Conservation (phyloP, 2,329 filamentous ascomycete species). For the Exophiala oligosperma region DNA sequence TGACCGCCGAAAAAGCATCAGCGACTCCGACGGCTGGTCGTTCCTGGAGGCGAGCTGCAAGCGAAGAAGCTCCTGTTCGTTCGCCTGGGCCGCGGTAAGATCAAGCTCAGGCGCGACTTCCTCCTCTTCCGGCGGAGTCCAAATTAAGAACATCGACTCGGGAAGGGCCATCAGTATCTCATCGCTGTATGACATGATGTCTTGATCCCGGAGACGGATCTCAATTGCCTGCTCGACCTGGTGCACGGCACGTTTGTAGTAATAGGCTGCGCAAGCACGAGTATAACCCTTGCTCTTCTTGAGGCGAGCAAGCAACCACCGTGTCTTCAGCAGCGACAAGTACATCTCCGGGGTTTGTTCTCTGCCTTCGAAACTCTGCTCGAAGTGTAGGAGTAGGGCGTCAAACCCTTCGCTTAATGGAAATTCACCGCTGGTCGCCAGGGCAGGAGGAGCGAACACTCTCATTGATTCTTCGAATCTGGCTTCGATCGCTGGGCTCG, state of each 20-base stretch:
- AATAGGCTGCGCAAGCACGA: conserved; percentile 2
- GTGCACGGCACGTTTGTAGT: conserved; percentile 6
- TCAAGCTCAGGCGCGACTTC: conserved; percentile 1
- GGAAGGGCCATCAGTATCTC: background rate
- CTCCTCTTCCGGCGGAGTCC: conserved; percentile 1
- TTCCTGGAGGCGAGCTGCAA: conserved; percentile 1
- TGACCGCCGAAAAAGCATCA: conserved; percentile 5
- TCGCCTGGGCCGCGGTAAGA: background rate
- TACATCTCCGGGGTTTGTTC: conserved; percentile 9
- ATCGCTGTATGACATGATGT: conserved; percentile 7
- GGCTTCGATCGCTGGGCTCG: background rate
- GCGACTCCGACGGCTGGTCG: background rate
- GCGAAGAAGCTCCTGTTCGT: conserved; percentile 5
- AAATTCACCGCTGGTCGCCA: background rate
- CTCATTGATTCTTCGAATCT: conserved; percentile 1
- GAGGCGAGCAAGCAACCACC: conserved; percentile 4
- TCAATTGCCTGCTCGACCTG: conserved; percentile 8
- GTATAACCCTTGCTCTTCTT: conserved; percentile 1
- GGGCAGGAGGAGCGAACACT: background rate
- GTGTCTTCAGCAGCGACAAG: conserved; percentile 4
- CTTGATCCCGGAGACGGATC: background rate
- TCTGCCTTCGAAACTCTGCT: background rate
- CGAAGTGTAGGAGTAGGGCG: conserved; percentile 2
- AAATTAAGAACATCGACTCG: background rate
- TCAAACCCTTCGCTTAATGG: conserved; percentile 5